A percentile compares a stretch with the other conserved stretches of the same genome.
phyloP scores from a whole-genome alignment of 345 rosid species.

The Acer yangbiense region DNA sequence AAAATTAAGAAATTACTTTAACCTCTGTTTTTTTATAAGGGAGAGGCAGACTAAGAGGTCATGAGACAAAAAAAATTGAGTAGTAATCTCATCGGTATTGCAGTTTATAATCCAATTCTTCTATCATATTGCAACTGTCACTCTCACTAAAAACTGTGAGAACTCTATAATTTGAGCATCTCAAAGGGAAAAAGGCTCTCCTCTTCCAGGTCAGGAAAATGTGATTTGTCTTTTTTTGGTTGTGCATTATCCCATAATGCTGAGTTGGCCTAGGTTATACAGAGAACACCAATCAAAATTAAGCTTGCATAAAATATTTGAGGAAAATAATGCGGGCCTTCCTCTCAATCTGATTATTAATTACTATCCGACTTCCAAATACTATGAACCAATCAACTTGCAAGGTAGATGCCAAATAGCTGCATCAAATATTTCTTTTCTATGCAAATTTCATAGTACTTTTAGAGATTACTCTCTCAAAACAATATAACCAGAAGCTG shows the following conservation, averaged over 20 bases:
- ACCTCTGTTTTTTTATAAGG: background rate
- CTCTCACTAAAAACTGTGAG: background rate
- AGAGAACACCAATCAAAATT: background rate
- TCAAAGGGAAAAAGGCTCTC: background rate
- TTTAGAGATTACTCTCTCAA: background rate
- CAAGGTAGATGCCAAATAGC: background rate
- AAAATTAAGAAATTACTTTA: background rate
- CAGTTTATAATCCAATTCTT: background rate
- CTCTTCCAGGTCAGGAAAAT: background rate
- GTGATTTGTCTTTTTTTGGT: background rate
- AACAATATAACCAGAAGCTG: background rate
- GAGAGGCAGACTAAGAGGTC: background rate
- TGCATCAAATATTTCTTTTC: background rate
- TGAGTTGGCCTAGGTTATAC: background rate
- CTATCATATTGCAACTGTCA: background rate
- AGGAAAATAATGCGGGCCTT: background rate
- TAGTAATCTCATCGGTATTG: background rate
- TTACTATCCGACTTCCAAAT: background rate
- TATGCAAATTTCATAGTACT: background rate
- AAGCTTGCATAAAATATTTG: background rate
- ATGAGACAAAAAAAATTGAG: background rate
- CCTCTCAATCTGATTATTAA: background rate
- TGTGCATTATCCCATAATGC: background rate
- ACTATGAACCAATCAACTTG: background rate
- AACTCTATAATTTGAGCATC: background rate